Evolutionary conservation across 495 filamentous ascomycete species (phyloP).

Genomic region (Podospora fimiseda): DNA sequence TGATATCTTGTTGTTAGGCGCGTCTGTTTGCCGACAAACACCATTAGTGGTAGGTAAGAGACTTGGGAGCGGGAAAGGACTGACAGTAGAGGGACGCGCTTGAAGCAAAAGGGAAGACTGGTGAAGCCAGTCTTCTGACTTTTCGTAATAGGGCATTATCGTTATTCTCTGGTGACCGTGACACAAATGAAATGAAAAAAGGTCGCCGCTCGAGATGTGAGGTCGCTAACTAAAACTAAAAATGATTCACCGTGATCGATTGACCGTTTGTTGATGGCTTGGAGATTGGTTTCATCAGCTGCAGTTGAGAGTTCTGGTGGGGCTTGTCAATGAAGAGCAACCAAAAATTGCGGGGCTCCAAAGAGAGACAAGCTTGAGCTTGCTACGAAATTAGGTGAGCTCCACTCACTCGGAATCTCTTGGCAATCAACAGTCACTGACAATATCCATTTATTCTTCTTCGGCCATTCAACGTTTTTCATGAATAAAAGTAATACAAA

Average conservation of each 20-base stretch:
- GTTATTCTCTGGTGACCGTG: constrained; percentile 1
- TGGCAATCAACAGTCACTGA: no score
- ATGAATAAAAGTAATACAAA: no score
- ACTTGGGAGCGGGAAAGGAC: constrained; percentile 9
- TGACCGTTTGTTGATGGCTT: constrained; percentile 11
- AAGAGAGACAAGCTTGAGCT: constrained; percentile 1
- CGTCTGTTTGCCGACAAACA: constrained; percentile 47
- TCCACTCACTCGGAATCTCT: constrained; percentile 2
- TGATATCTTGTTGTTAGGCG: constrained; percentile 80
- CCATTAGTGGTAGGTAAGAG: background rate
- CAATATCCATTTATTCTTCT: background rate
- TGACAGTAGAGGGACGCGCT: constrained; percentile 42
- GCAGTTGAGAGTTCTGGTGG: background rate
- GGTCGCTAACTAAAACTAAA: no score
- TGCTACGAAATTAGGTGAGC: constrained; percentile 22
- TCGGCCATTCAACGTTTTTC: no score
- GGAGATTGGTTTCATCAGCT: background rate
- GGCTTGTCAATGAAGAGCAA: background rate
- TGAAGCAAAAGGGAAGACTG: constrained; percentile 43
- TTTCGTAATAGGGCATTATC: constrained; percentile 47
- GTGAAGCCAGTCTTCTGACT: constrained; percentile 49
- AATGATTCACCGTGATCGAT: background rate
- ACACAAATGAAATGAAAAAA: constrained; percentile 4
- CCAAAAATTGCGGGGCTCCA: constrained; percentile 4
- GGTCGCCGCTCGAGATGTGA: no score